These are phyloP conservation scores for Leccinum rimulosum DNA, from an alignment of 768 basidiomycete genomes.

Conservation along the genomic window DNA sequence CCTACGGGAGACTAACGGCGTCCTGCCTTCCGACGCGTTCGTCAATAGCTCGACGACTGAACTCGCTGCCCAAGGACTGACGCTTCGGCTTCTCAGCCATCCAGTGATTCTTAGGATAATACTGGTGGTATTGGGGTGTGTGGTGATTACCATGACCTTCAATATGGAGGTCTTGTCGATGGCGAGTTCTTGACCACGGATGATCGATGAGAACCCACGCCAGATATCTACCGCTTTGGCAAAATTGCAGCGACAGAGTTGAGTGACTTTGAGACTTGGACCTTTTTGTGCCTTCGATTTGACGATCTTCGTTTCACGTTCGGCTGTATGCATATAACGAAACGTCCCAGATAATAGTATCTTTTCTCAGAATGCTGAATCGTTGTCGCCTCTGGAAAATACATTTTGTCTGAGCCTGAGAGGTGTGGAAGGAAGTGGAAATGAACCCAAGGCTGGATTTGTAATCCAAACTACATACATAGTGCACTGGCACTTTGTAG, in stretches of 20 bases:
- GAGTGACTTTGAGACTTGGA: neutral
- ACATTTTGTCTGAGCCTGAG: neutral
- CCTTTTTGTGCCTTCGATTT: neutral
- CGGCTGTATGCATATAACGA: neutral
- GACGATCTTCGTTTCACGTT: neutral
- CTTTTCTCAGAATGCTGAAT: neutral
- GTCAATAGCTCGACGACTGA: slow-evolving; percentile 23
- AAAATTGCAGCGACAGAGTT: neutral
- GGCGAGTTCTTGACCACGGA: neutral
- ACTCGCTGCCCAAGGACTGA: neutral
- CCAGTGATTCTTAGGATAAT: neutral
- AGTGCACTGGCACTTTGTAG: neutral
- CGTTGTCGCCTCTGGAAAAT: neutral
- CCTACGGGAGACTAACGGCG: too few species aligned
- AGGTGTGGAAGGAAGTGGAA: neutral
- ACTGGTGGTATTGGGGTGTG: neutral
- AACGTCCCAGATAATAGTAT: neutral
- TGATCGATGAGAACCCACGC: neutral
- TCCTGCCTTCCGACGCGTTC: slow-evolving; percentile 32
- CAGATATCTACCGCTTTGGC: neutral
- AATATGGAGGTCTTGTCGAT: neutral
- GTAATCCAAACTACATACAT: neutral
- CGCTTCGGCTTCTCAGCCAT: neutral
- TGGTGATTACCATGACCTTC: neutral
- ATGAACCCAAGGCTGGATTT: slow-evolving; percentile 2